A percentile compares a stretch with the other conserved stretches of the same genome.
Evolutionary conservation across 257 asterid species (phyloP).

Genomic region (Anisodus acutangulus): DNA sequence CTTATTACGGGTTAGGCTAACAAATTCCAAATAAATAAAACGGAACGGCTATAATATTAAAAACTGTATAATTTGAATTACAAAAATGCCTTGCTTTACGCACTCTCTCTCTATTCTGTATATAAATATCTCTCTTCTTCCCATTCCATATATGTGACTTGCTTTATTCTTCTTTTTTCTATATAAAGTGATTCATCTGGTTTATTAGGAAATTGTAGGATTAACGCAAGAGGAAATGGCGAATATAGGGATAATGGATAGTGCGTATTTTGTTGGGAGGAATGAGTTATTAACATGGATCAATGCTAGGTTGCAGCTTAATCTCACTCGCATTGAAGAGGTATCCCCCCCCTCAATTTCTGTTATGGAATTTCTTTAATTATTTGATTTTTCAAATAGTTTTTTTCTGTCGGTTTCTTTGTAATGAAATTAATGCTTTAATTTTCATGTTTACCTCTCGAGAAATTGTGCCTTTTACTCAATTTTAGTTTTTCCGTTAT

Average conservation of each 20-base stretch:
- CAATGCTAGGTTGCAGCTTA: slow-evolving; percentile 78
- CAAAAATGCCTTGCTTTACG: slow-evolving; percentile 47
- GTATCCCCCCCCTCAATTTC: slow-evolving; percentile 39
- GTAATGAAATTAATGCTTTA: background rate
- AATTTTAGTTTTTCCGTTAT: background rate
- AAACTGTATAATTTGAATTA: slow-evolving; percentile 48
- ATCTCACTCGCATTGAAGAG: slow-evolving; percentile 88
- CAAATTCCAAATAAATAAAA: slow-evolving; percentile 21
- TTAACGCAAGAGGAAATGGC: slow-evolving; percentile 54
- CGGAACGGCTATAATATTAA: slow-evolving; percentile 28
- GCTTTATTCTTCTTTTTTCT: slow-evolving; percentile 30
- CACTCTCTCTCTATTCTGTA: slow-evolving; percentile 18
- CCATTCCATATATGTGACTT: slow-evolving; percentile 17
- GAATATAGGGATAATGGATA: slow-evolving; percentile 88
- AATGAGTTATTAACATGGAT: slow-evolving; percentile 88
- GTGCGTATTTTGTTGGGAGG: slow-evolving; percentile 90
- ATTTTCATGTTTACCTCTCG: background rate
- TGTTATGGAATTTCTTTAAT: background rate
- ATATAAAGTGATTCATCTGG: slow-evolving; percentile 1
- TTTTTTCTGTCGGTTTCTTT: background rate
- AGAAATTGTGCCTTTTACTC: background rate
- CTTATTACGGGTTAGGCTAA: background rate
- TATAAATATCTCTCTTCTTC: background rate
- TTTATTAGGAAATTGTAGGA: background rate
- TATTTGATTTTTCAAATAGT: background rate